A percentile compares a stretch with the other conserved stretches of the same genome.
These are phyloP conservation scores for Phyllosticta citribraziliensis DNA, from an alignment of 2,329 filamentous ascomycete genomes.

Conservation along the genomic window DNA sequence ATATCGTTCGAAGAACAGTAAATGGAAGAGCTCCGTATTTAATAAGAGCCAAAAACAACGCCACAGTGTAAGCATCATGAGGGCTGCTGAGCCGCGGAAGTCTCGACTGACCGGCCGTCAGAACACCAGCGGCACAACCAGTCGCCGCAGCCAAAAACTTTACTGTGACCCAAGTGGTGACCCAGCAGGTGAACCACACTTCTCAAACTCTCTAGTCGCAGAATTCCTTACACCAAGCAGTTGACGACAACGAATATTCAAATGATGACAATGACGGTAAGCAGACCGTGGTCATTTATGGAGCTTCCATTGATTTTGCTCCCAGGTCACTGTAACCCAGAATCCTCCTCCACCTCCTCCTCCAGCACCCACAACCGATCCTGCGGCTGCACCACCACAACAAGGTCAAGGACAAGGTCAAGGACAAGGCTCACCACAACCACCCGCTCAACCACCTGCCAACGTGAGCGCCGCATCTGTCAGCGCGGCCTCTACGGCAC, in stretches of 20 bases:
- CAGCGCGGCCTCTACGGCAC: neutral
- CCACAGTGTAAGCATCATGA: constrained; percentile 5
- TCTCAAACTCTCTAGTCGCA: neutral
- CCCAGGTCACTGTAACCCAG: neutral
- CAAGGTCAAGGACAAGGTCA: neutral
- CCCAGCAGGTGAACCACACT: neutral
- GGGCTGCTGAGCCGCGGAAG: too few species aligned
- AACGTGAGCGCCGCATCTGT: neutral
- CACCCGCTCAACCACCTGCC: neutral
- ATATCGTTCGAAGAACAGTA: neutral
- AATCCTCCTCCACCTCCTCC: neutral
- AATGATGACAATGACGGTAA: constrained; percentile 8
- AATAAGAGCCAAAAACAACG: constrained; percentile 6
- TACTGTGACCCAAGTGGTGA: neutral
- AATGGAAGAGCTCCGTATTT: constrained; percentile 1
- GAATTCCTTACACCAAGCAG: neutral
- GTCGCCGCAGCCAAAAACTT: constrained; percentile 1
- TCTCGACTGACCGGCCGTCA: neutral
- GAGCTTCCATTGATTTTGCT: neutral
- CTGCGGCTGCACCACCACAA: neutral
- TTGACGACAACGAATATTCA: neutral
- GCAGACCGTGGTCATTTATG: neutral
- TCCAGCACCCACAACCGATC: neutral
- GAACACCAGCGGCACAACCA: neutral
- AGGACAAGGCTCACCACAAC: neutral